Evolutionary conservation across 768 basidiomycete genomes (phyloP), one percentile per base, ranked within the genome.

Genomic region (Boletus edulis): DNA sequence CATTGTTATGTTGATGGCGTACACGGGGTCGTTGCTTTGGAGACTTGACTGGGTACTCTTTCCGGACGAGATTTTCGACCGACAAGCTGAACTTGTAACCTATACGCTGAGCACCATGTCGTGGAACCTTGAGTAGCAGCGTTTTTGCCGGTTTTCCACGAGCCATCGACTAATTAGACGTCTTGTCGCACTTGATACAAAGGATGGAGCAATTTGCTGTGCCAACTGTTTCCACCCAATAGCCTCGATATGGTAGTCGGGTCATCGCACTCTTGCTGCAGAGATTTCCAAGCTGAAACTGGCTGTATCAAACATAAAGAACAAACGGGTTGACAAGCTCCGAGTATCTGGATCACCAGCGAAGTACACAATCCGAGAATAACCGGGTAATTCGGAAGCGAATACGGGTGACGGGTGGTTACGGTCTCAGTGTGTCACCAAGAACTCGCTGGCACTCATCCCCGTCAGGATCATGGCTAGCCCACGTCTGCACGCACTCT

Each of bases 51-150:
- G 83, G 62, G 10, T 75, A 69, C 57, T 83, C 69, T 27, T 74
- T 68, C 7, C 76, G 78, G 14, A 85, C 84, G 29, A 83, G 73
- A 20, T 67, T 68, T 58, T 85, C 78, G 20, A 90, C 82, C 58
- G 86, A 79, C 27, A 76, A 72, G 24, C 76, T 77, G 24, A 91
- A 76, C 37, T 87, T 85, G 54, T 79, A 75, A 2, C 85, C 85
- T 52, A 89, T 80, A 15, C 82, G 78, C 65, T 90, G 89, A 0
- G 89, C 82, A 67, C 87, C 86, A 59, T 90, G 87, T 53, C 86
- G 77, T 18, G 89, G 89, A 49, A 89, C 89, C 51, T 81, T 79
- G 61, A 89, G 67, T 66, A 80, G 83, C 48, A 89, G 78, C 35
- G 74, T 71, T 57, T 80, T 79, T 10, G 77, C 75, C 55, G 82